A percentile compares a stretch with the other conserved stretches of the same genome.
phyloP scores from a whole-genome alignment of 768 basidiomycete genomes.

The Pluteus cervinus region DNA sequence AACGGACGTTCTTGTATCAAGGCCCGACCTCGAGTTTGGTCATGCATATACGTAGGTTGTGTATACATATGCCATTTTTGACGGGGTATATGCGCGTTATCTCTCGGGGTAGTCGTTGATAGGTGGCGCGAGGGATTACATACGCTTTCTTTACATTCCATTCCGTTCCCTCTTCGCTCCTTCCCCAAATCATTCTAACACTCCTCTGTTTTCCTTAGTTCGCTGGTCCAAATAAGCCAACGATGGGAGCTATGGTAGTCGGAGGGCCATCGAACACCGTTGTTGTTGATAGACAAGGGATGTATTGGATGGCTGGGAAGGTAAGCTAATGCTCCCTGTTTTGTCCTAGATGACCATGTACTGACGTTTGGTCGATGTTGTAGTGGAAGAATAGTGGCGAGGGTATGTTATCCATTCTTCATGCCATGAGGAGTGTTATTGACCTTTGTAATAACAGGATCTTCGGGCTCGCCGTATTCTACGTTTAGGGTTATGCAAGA shows the following conservation, averaged over 20 bases:
- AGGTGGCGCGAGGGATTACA: too few species aligned
- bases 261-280: slow-evolving; percentile 85
- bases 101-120: too few species aligned
- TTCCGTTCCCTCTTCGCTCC: too few species aligned
- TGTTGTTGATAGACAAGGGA: slow-evolving; percentile 77
- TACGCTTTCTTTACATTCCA: too few species aligned
- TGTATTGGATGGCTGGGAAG: slow-evolving; percentile 86
- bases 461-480: slow-evolving; percentile 85
- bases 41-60: too few species aligned
- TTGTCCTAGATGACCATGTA: too few species aligned
- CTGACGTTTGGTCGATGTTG: slow-evolving; percentile 10
- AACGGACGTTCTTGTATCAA: too few species aligned
- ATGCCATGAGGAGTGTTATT: slow-evolving; percentile 4
- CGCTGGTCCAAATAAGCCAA: slow-evolving; percentile 59
- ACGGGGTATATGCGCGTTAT: too few species aligned
- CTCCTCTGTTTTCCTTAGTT: too few species aligned
- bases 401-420: slow-evolving; percentile 35
- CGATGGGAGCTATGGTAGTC: slow-evolving; percentile 57
- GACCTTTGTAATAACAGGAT: slow-evolving; percentile 40
- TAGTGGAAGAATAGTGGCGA: slow-evolving; percentile 96
- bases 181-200: too few species aligned
- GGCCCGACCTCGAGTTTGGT: too few species aligned
- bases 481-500: slow-evolving; percentile 85
- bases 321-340: slow-evolving; percentile 23
- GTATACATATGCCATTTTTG: too few species aligned